phyloP scores from a whole-genome alignment of 2,329 filamentous ascomycete species.

The Volutella citrinella region DNA sequence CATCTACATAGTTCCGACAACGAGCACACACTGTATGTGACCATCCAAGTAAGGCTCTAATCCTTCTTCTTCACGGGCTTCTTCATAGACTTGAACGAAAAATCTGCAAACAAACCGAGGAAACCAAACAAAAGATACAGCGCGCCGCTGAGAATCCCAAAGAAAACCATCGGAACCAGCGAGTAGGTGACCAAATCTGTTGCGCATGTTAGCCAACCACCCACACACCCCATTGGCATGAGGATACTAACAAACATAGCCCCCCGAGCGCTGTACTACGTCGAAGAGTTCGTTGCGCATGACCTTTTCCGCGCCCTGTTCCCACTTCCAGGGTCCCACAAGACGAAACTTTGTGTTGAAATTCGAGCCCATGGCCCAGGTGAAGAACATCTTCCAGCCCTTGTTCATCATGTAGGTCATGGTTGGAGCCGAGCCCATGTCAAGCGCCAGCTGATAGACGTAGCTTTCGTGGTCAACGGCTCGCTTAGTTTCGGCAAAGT shows the following conservation, averaged over 20 bases:
- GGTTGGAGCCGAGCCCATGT: conserved; percentile 42
- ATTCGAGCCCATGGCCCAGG: conserved; percentile 48
- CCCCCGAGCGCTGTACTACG: conserved; percentile 35
- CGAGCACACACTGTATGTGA: no score
- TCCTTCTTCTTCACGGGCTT: no score
- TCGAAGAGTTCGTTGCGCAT: conserved; percentile 41
- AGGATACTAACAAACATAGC: conserved; percentile 36
- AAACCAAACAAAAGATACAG: conserved; percentile 23
- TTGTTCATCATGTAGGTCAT: conserved; percentile 31
- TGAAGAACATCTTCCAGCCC: conserved; percentile 37
- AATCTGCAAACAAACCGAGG: conserved; percentile 5
- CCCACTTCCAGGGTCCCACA: conserved; percentile 41
- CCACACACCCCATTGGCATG: no score
- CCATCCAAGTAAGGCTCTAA: no score
- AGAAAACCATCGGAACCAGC: conserved; percentile 33
- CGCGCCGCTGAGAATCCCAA: conserved; percentile 30
- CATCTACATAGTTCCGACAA: no score
- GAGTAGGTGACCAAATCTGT: conserved; percentile 35
- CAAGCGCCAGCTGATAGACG: conserved; percentile 46
- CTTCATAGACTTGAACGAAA: no score
- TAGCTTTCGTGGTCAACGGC: conserved; percentile 50
- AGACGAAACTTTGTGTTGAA: conserved; percentile 49
- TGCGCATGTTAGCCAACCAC: conserved; percentile 15
- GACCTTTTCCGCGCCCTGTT: conserved; percentile 31
- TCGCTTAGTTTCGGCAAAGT: conserved; percentile 32